Base-by-base conservation (phyloP, 2,329 filamentous ascomycete genomes). In the Nothophoma quercina region DNA sequence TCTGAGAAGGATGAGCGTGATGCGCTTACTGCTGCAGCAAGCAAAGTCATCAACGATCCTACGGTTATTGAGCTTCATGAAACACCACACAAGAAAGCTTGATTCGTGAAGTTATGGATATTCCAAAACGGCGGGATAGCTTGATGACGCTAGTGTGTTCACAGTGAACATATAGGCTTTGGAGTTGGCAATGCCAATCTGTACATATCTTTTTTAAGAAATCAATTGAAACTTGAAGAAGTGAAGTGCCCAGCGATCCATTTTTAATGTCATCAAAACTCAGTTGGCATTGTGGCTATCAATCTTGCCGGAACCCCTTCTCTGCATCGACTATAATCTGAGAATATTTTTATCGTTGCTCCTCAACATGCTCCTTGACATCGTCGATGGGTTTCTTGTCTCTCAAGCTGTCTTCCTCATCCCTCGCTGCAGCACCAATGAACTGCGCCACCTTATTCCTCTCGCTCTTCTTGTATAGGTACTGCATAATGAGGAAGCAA, bases 401-500 rank as follows among this genome's bases (percentile, higher is more conserved):
- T 19, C 41, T 50, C 29, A 49, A 15, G 13, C 60, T 45, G 33
- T 69, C 64, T 36, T 72, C 69, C 16, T 69, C 63, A 44, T 71
- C 68, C 36, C 64, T 69, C 2, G 51, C 41, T 8, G 47, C 13
- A 12, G 59, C 58, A 7, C 34, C 30, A 19, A 62, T 28, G n/a
- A 58, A 45, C 8, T 44, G 34, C 13, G 43, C 44, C 21, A 51
- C 42, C 13, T 61, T 59, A 46, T 52, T 69, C 41, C 60, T 65
- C 59, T 72, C 68, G 35, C 66, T 69, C 51, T 55, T 65, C 46
- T 59, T 59, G 52, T 78, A 72, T 4, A 79, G 35, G 15, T 74
- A 63, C 28, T 78, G 66, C 23, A 73, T 72, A 5, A 69, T 55
- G 12, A 77, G 52, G 49, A 79, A 79, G 7, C 73, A 72, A 32